Conservation (phyloP, 352 stramenopile genomes). For the Bremia lactucae region DNA sequence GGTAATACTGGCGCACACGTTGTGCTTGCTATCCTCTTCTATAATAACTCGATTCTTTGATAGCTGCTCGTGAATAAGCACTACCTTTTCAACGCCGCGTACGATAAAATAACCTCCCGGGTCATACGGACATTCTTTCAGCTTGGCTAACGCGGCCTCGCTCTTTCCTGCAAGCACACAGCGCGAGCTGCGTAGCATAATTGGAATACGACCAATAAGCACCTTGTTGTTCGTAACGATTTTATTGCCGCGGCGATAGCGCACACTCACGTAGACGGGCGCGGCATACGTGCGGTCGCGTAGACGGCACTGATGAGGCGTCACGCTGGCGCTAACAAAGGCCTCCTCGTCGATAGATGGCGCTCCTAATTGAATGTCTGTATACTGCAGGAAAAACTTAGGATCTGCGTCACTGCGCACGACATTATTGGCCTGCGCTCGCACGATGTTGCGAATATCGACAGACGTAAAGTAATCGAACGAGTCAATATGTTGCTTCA, state of each 20-base stretch:
- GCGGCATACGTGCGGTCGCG: constrained; percentile 98
- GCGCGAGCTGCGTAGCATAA: constrained; percentile 96
- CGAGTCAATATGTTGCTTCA: constrained; percentile 99
- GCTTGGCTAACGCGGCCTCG: constrained; percentile 88
- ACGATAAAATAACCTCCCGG: constrained; percentile 99
- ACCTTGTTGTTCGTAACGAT: constrained; percentile 98
- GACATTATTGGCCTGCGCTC: constrained; percentile 86
- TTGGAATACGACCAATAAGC: constrained; percentile 92
- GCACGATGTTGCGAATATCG: constrained; percentile 98
- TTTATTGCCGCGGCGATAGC: constrained; percentile 94
- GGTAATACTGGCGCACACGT: constrained; percentile 92
- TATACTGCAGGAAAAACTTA: constrained; percentile 99
- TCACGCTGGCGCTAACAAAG: constrained; percentile 88
- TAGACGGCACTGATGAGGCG: constrained; percentile 96
- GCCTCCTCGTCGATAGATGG: constrained; percentile 96
- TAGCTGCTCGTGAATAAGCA: constrained; percentile 99
- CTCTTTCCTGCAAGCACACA: constrained; percentile 93
- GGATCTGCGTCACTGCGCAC: constrained; percentile 90
- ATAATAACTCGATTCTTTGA: constrained; percentile 99
- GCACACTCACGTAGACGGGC: constrained; percentile 98
- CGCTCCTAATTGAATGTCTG: constrained; percentile 95
- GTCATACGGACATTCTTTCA: constrained; percentile 99
- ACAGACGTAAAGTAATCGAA: constrained; percentile 99
- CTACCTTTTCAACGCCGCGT: constrained; percentile 97
- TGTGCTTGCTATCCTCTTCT: constrained; percentile 91